phyloP scores from a whole-genome alignment of 192 early-diverging fungal genomes.

The Allomyces javanicus region DNA sequence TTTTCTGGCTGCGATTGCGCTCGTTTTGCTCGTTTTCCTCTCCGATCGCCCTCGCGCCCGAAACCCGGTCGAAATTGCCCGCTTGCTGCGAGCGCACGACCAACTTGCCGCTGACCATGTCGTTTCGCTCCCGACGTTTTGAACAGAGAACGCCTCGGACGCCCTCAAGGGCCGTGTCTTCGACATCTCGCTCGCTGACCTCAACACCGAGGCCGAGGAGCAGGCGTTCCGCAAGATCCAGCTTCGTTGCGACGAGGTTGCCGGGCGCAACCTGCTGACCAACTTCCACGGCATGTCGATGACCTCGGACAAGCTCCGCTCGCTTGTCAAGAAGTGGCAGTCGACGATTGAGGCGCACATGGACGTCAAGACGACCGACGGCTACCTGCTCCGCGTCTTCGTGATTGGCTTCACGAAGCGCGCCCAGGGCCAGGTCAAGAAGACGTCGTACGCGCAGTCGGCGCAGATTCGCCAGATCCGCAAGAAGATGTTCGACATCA shows the following conservation, averaged over 20 bases:
- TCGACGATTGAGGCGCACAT: conserved; percentile 67
- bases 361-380: conserved; percentile 99
- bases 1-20: no score
- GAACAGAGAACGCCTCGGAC: conserved; percentile 73
- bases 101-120: no score
- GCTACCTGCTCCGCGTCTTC: conserved; percentile 96
- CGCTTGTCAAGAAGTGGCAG: conserved; percentile 99
- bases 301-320: conserved; percentile 99
- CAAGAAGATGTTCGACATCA: conserved; percentile 99
- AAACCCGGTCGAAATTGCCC: neutral
- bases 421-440: conserved; percentile 81
- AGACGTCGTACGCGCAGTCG: conserved; percentile 94
- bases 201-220: conserved; percentile 67
- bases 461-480: conserved; percentile 95
- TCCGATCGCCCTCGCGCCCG: no score
- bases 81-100: no score
- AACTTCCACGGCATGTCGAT: conserved; percentile 99
- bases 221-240: conserved; percentile 94
- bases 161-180: conserved; percentile 89
- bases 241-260: conserved; percentile 91
- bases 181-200: conserved; percentile 89
- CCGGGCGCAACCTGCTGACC: conserved; percentile 97
- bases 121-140: no score
- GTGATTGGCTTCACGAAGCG: conserved; percentile 92
- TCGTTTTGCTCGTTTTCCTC: no score